Base-by-base conservation (phyloP, 1,284 basidiomycete species). In the Clitocybe nebularis region DNA sequence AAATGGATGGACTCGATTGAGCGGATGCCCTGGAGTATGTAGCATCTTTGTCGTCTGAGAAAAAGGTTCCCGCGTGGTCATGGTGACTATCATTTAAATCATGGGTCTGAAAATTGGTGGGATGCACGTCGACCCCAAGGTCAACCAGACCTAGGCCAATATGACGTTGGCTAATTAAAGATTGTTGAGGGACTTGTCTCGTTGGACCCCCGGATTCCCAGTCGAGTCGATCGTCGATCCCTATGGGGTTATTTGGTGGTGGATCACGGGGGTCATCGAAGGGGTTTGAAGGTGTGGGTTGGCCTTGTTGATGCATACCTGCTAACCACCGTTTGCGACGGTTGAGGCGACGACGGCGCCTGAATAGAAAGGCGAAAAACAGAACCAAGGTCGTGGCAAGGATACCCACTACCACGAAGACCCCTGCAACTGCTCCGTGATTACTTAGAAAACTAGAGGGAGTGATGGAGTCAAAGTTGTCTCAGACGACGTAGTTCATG, bases 1-100 rank as follows among this genome's bases (percentile, higher is more conserved):
- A 81, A 40, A 81, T 66, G 0, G 79, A 81, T 16, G 77, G 77
- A 40, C 68, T 77, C 3, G 78, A 79, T 28, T 62, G 67, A 8
- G 68, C 64, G 29, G 64, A 65, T 33, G 51, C 56, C 36, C 50
- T 50, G 21, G 46, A 54, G 5, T 41, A 42, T 19, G 13, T 13
- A 14, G 9, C 4, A 36, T 23, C 17, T 17, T 23, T 19, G 5
- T 22, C n/a, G 10, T 16, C 13, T 9, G 14, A 9, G 9, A 34
- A 21, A 23, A 26, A n/a, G 9, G 16, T 17, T 8, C 10, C 21
- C 16, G 22, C 13, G 6, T 13, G 42, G 11, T 41, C 14, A 5
- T 30, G 23, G 24, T 23, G 39, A 11, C 13, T n/a, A 19, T 41
- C 44, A 14, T 22, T 14, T 8, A n/a, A 19, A 2, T 5, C 4